These are phyloP conservation scores for Articulospora tetracladia DNA, from an alignment of 495 filamentous ascomycete species.

Conservation along the genomic window DNA sequence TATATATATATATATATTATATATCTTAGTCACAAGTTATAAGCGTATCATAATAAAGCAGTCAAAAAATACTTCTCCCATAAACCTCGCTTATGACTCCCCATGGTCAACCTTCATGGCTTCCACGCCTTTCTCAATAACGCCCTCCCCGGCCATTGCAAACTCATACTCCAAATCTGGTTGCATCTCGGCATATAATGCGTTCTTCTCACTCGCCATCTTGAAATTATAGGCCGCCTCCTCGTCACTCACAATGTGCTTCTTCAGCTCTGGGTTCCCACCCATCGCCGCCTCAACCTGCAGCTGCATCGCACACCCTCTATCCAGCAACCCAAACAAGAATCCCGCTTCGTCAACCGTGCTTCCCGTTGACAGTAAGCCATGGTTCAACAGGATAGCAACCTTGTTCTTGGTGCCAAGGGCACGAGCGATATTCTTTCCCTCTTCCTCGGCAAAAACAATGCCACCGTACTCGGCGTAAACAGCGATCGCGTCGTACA, in stretches of 20 bases:
- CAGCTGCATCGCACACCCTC: slow-evolving; percentile 46
- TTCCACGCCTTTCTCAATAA: slow-evolving; percentile 36
- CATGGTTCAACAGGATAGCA: slow-evolving; percentile 52
- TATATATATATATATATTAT: too few relatives aligned
- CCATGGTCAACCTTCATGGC: slow-evolving; percentile 26
- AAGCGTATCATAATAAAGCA: too few relatives aligned
- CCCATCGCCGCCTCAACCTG: slow-evolving; percentile 45
- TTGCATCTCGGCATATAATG: slow-evolving; percentile 41
- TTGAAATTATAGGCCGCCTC: slow-evolving; percentile 50
- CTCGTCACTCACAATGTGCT: slow-evolving; percentile 42
- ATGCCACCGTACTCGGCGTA: slow-evolving; percentile 54
- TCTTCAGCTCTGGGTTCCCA: slow-evolving; percentile 29
- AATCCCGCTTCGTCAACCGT: slow-evolving; percentile 55
- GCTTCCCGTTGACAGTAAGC: slow-evolving; percentile 46
- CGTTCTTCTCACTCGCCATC: slow-evolving; percentile 43
- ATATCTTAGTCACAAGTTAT: too few relatives aligned
- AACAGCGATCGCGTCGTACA: slow-evolving; percentile 47
- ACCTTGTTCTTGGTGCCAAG: slow-evolving; percentile 42
- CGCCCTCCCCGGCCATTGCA: slow-evolving; percentile 38
- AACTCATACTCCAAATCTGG: slow-evolving; percentile 43
- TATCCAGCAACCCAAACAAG: slow-evolving; percentile 47
- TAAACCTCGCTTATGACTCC: not conserved
- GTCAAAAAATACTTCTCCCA: not conserved
- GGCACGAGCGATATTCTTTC: slow-evolving; percentile 43
- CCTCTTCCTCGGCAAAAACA: slow-evolving; percentile 47